phyloP scores from a whole-genome alignment of 257 asterid species.

The Apocynum venetum region DNA sequence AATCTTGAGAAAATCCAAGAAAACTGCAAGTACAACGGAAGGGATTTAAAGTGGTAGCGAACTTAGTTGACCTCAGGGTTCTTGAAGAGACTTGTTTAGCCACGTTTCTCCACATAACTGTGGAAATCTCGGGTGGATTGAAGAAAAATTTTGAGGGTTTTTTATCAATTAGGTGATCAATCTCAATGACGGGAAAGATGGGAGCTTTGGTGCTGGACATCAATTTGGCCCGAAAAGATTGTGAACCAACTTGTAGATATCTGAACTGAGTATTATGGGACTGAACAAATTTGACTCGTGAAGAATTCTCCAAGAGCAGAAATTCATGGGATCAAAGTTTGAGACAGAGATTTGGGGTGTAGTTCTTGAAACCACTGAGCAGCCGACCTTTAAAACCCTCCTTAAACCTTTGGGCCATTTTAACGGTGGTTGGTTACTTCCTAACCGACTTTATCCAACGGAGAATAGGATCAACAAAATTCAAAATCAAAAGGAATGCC shows the following conservation, averaged over 20 bases:
- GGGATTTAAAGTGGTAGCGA: constrained; percentile 7
- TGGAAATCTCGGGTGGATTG: constrained; percentile 30
- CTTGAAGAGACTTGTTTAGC: constrained; percentile 41
- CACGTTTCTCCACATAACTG: constrained; percentile 71
- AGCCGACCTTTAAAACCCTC: constrained; percentile 52
- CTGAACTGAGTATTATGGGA: not conserved
- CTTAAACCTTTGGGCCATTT: constrained; percentile 41
- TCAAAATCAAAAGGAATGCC: too few species aligned
- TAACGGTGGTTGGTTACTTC: too few species aligned
- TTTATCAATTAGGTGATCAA: constrained; percentile 28
- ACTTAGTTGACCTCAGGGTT: constrained; percentile 16
- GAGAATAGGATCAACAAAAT: too few species aligned
- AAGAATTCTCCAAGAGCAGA: not conserved
- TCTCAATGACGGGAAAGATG: constrained; percentile 24
- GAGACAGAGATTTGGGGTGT: not conserved
- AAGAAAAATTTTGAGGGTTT: constrained; percentile 19
- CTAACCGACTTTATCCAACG: too few species aligned
- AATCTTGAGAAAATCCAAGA: constrained; percentile 36
- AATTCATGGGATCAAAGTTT: constrained; percentile 6
- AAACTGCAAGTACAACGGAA: constrained; percentile 35
- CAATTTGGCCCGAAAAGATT: constrained; percentile 27
- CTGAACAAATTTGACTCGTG: not conserved
- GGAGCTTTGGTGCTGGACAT: constrained; percentile 56
- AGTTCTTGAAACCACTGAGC: not conserved
- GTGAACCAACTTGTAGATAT: not conserved